Percentiles rank a stretch among this genome's conserved stretches.
Conservation (phyloP, 345 rosid species). For the Psidium friedrichsthalianum region DNA sequence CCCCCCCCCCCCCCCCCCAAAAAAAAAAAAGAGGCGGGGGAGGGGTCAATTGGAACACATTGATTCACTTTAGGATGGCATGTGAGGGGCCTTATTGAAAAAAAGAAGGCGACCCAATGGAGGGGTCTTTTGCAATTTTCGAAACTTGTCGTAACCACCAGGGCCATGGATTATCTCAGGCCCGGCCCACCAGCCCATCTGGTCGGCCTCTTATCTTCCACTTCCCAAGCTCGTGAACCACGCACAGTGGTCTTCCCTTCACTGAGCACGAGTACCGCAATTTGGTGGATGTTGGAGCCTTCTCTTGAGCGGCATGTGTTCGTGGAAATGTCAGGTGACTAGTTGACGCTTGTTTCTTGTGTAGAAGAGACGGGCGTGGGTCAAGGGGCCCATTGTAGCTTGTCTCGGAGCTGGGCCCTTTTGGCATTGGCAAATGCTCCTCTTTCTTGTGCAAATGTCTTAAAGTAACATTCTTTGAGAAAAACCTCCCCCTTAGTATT, state of each 20-base stretch:
- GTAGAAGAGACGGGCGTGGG: not conserved
- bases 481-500: fast-evolving
- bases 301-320: not conserved
- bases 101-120: not conserved
- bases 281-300: not conserved
- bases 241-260: not conserved
- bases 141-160: not conserved
- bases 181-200: not conserved
- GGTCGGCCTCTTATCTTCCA: not conserved
- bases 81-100: not conserved
- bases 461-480: not conserved
- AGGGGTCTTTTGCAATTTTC: not conserved
- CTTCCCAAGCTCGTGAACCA: not conserved
- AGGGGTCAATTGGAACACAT: not conserved
- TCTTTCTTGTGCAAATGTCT: not conserved
- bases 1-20: too few relatives aligned
- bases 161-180: not conserved
- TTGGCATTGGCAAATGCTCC: not conserved
- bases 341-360: not conserved
- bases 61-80: not conserved
- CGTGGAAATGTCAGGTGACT: not conserved
- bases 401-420: too few relatives aligned
- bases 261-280: not conserved
- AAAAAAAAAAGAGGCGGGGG: not conserved
- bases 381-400: not conserved